Evolutionary conservation across 208 protist genomes (phyloP).

Genomic region (Perkinsela sp.): DNA sequence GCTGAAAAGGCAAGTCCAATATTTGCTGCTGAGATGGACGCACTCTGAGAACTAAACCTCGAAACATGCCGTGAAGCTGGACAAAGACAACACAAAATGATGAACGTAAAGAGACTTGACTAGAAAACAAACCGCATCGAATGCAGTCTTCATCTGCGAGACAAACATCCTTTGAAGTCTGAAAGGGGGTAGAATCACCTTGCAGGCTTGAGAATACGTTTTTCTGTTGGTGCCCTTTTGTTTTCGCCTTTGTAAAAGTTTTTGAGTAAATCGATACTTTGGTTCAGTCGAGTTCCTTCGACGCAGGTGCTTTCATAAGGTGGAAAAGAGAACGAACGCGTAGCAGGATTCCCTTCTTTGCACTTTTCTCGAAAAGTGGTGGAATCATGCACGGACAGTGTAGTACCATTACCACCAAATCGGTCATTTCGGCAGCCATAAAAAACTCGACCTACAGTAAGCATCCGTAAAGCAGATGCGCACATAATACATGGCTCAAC

Average conservation of each 20-base stretch:
- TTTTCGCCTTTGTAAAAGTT: conserved; percentile 49
- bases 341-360: background rate
- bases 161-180: no score
- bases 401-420: conserved; percentile 76
- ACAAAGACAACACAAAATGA: no score
- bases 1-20: background rate
- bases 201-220: conserved; percentile 32
- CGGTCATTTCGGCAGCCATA: conserved; percentile 70
- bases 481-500: conserved; percentile 86
- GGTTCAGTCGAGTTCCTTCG: conserved; percentile 18
- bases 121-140: background rate
- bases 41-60: background rate
- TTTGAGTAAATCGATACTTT: conserved; percentile 32
- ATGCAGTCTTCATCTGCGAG: background rate
- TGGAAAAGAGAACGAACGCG: background rate
- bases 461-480: conserved; percentile 40
- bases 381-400: conserved; percentile 23
- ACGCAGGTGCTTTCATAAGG: conserved; percentile 16
- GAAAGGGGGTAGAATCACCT: no score
- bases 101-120: background rate
- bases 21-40: background rate
- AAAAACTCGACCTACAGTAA: conserved; percentile 31
- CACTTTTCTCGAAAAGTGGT: conserved; percentile 1
- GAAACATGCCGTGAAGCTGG: no score
- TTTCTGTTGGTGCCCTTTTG: conserved; percentile 22